Conservation (phyloP, 305 asterid genomes). For the Fraxinus xanthoxyloides region DNA sequence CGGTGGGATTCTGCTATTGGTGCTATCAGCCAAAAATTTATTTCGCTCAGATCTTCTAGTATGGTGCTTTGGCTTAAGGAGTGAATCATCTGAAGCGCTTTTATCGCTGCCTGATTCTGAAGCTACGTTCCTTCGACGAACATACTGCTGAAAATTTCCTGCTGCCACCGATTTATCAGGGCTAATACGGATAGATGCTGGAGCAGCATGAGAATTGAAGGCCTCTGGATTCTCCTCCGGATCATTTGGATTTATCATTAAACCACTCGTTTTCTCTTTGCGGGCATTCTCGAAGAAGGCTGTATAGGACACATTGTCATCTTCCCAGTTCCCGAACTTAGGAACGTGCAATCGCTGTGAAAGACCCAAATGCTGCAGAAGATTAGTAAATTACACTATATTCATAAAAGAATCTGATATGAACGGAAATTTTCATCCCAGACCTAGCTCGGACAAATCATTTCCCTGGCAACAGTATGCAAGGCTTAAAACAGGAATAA, state of each 20-base stretch:
- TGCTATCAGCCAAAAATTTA: slow-evolving; percentile 24
- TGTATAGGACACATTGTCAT: slow-evolving; percentile 66
- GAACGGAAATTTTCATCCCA: not conserved
- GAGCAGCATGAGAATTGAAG: slow-evolving; percentile 22
- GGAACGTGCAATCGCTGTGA: slow-evolving; percentile 58
- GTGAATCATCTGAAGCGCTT: slow-evolving; percentile 24
- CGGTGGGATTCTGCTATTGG: slow-evolving; percentile 11
- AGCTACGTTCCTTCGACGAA: not conserved
- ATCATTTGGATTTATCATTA: slow-evolving; percentile 69
- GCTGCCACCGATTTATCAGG: not conserved
- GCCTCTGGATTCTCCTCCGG: slow-evolving; percentile 76
- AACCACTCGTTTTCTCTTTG: slow-evolving; percentile 40
- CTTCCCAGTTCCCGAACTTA: slow-evolving; percentile 73
- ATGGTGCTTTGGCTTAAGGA: slow-evolving; percentile 22
- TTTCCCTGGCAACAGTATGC: not conserved
- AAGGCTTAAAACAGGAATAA: not conserved
- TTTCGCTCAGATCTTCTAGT: slow-evolving; percentile 26
- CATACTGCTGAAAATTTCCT: not conserved
- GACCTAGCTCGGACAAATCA: not conserved
- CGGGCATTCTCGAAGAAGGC: slow-evolving; percentile 76
- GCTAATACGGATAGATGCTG: not conserved
- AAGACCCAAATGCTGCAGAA: not conserved
- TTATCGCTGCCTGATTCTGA: slow-evolving; percentile 40
- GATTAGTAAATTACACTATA: not conserved
- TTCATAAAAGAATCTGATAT: not conserved